Conservation (phyloP, 345 rosid species). For the Isatis tinctoria region DNA sequence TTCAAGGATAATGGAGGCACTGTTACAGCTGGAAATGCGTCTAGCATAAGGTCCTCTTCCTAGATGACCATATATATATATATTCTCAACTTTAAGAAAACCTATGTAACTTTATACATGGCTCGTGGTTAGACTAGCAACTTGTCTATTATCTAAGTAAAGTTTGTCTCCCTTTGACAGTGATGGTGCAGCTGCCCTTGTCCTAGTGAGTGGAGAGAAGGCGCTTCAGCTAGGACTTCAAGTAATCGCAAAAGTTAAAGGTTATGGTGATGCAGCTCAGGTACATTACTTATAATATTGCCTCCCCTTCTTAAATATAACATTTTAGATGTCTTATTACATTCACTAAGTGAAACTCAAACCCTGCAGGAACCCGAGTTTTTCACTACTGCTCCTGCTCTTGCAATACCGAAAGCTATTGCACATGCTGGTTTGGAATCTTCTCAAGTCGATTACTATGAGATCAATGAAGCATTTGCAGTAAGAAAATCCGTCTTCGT, state of each 20-base stretch:
- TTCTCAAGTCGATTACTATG: constrained; percentile 85
- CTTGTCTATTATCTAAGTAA: background rate
- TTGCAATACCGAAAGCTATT: constrained; percentile 93
- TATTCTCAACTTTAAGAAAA: background rate
- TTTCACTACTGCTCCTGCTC: constrained; percentile 95
- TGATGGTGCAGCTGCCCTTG: constrained; percentile 97
- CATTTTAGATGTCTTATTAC: background rate
- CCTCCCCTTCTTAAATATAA: background rate
- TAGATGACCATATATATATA: background rate
- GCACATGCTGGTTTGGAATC: constrained; percentile 75
- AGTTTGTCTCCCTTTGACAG: constrained; percentile 36
- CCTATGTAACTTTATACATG: background rate
- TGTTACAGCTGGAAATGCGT: constrained; percentile 97
- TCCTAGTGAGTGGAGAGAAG: constrained; percentile 86
- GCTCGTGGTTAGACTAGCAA: constrained; percentile 1
- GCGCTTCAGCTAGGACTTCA: constrained; percentile 73
- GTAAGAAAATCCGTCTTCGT: constrained; percentile 40
- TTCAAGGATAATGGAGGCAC: constrained; percentile 90
- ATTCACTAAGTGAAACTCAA: constrained; percentile 6
- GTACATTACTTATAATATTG: constrained; percentile 30
- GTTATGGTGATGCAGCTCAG: constrained; percentile 98
- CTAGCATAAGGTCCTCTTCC: constrained; percentile 76
- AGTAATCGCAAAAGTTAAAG: constrained; percentile 75
- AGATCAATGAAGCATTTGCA: constrained; percentile 97
- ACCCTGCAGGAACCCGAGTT: constrained; percentile 79